A percentile compares a stretch with the other conserved stretches of the same genome.
phyloP scores from a whole-genome alignment of 768 basidiomycete genomes.

The Mycena capillaripes region DNA sequence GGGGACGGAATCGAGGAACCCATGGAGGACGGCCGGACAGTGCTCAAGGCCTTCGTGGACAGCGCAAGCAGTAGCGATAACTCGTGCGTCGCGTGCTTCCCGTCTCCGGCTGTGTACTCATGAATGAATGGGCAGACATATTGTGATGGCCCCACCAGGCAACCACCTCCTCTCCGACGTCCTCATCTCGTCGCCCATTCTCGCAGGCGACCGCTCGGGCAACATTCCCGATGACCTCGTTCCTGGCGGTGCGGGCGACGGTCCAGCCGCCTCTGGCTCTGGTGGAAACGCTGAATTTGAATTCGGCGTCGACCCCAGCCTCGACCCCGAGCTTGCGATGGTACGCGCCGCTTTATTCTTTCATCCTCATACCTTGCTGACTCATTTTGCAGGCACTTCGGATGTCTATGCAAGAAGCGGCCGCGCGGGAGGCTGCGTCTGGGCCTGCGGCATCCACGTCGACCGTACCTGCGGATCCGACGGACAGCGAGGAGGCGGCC shows the following conservation, averaged over 20 bases:
- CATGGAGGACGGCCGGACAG: slow-evolving; percentile 69
- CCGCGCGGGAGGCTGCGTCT: slow-evolving; percentile 76
- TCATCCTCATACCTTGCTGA: neutral
- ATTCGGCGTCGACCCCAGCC: slow-evolving; percentile 93
- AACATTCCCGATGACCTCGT: slow-evolving; percentile 77
- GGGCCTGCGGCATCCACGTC: slow-evolving; percentile 44
- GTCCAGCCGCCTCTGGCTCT: slow-evolving; percentile 60
- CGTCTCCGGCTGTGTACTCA: neutral
- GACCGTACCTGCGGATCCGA: slow-evolving; percentile 55
- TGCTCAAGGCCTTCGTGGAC: slow-evolving; percentile 88
- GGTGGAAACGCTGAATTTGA: slow-evolving; percentile 71
- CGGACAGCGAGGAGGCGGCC: slow-evolving; percentile 84
- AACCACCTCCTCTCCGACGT: slow-evolving; percentile 86
- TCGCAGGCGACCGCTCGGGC: slow-evolving; percentile 80
- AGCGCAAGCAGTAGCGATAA: slow-evolving; percentile 87
- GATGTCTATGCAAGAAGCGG: slow-evolving; percentile 97
- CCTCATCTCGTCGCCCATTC: slow-evolving; percentile 84
- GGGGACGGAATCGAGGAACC: slow-evolving; percentile 89
- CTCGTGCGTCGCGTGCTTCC: slow-evolving; percentile 67
- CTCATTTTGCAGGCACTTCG: slow-evolving; percentile 81
- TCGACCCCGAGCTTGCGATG: slow-evolving; percentile 98
- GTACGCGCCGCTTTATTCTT: slow-evolving; percentile 56
- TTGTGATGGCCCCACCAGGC: slow-evolving; percentile 84
- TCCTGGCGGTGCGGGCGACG: slow-evolving; percentile 61
- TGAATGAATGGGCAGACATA: slow-evolving; percentile 67